phyloP scores from a whole-genome alignment of 495 filamentous ascomycete species.

The Aspergillus biplanus region DNA sequence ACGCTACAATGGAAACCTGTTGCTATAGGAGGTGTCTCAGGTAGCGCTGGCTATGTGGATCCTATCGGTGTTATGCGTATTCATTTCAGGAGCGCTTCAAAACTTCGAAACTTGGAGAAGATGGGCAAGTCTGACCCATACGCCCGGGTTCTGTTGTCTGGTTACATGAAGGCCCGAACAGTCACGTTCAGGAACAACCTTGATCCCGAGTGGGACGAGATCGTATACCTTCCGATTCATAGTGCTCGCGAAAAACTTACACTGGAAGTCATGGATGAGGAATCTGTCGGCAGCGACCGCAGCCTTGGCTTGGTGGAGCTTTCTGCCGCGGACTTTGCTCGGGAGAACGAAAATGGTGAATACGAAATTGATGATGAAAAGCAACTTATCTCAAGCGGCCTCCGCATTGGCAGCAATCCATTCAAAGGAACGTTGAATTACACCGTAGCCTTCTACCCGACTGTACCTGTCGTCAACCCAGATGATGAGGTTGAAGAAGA shows the following conservation, averaged over 20 bases:
- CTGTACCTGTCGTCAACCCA: constrained; percentile 83
- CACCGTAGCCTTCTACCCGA: constrained; percentile 88
- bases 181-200: constrained; percentile 97
- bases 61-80: constrained; percentile 94
- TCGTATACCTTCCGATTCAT: constrained; percentile 93
- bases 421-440: constrained; percentile 83
- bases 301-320: constrained; percentile 80
- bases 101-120: constrained; percentile 89
- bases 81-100: constrained; percentile 81
- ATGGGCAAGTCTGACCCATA: constrained; percentile 98
- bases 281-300: constrained; percentile 85
- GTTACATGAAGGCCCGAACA: constrained; percentile 84
- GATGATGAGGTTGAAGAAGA: constrained; percentile 81
- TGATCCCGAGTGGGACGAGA: constrained; percentile 94
- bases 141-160: constrained; percentile 82
- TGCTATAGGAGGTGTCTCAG: constrained; percentile 71
- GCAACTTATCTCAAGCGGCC: constrained; percentile 57
- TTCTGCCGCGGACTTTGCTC: constrained; percentile 75
- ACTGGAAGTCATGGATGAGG: constrained; percentile 95
- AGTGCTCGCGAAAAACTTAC: constrained; percentile 79
- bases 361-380: constrained; percentile 83
- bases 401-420: constrained; percentile 67
- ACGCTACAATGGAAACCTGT: constrained; percentile 94
- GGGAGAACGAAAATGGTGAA: constrained; percentile 75
- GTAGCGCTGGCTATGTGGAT: constrained; percentile 86